Conservation (phyloP, 164 flowering plant species). For the Hamamelis virginiana region DNA sequence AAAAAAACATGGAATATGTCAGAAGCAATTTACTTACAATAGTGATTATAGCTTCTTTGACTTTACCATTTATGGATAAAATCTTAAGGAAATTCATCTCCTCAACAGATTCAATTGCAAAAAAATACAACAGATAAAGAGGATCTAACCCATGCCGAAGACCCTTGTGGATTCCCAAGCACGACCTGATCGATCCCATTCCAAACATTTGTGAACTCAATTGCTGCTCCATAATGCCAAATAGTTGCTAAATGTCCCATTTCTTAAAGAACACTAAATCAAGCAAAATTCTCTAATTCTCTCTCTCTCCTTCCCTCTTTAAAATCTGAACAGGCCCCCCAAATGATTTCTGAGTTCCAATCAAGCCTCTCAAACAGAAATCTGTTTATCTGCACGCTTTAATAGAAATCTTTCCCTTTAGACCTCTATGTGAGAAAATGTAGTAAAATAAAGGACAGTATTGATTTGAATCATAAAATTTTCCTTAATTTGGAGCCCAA, state of each 20-base stretch:
- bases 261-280: conserved; percentile 15
- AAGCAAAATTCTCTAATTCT: background rate
- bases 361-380: background rate
- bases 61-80: background rate
- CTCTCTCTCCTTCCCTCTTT: conserved; percentile 5
- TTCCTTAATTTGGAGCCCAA: too few relatives aligned
- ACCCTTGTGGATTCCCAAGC: conserved; percentile 72
- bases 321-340: background rate
- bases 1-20: too few relatives aligned
- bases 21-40: too few relatives aligned
- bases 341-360: background rate
- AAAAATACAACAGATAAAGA: background rate
- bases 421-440: too few relatives aligned
- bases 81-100: too few relatives aligned
- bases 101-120: background rate
- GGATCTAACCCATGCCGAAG: conserved; percentile 68
- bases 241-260: conserved; percentile 83
- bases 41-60: too few relatives aligned
- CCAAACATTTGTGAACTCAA: conserved; percentile 71
- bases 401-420: too few relatives aligned
- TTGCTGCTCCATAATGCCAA: conserved; percentile 67
- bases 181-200: conserved; percentile 82
- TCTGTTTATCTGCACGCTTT: too few relatives aligned
- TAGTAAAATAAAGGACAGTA: too few relatives aligned
- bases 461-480: too few relatives aligned